Evolutionary conservation across 2,329 filamentous ascomycete genomes (phyloP).

Genomic region (Verticillium klebahnii): DNA sequence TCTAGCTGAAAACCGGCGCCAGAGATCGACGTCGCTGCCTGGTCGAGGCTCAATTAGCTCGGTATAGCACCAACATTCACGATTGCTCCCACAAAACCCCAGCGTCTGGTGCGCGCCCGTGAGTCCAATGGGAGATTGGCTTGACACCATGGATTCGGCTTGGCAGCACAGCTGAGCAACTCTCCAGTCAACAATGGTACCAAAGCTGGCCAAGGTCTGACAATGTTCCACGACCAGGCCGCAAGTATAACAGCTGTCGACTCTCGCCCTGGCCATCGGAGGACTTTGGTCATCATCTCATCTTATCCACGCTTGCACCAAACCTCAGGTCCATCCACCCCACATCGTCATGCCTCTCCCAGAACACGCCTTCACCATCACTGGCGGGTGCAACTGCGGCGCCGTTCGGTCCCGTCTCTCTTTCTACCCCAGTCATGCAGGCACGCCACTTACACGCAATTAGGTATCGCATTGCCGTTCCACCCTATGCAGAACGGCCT

Average conservation of each 20-base stretch:
- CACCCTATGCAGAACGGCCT: slow-evolving; percentile 9
- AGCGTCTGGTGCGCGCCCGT: background rate
- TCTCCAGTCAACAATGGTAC: background rate
- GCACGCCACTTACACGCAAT: background rate
- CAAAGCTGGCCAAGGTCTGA: too few relatives aligned
- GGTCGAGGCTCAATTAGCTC: background rate
- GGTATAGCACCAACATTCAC: background rate
- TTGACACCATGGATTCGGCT: background rate
- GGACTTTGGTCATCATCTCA: background rate
- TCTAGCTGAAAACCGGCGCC: background rate
- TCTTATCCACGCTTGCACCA: background rate
- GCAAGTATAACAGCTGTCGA: background rate
- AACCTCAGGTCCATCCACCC: background rate
- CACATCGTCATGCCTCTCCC: slow-evolving; percentile 15
- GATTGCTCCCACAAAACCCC: background rate
- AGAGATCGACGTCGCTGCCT: background rate
- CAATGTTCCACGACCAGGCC: background rate
- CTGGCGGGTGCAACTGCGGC: slow-evolving; percentile 20
- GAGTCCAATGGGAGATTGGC: background rate
- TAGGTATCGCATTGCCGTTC: slow-evolving; percentile 14
- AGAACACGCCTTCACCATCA: slow-evolving; percentile 15
- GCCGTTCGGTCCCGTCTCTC: slow-evolving; percentile 11
- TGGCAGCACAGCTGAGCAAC: background rate
- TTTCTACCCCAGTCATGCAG: background rate
- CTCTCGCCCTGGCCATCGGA: too few relatives aligned